Evolutionary conservation across 2,329 filamentous ascomycete species (phyloP), one percentile per base, ranked within the genome.

Genomic region (Verticillium nubilum): DNA sequence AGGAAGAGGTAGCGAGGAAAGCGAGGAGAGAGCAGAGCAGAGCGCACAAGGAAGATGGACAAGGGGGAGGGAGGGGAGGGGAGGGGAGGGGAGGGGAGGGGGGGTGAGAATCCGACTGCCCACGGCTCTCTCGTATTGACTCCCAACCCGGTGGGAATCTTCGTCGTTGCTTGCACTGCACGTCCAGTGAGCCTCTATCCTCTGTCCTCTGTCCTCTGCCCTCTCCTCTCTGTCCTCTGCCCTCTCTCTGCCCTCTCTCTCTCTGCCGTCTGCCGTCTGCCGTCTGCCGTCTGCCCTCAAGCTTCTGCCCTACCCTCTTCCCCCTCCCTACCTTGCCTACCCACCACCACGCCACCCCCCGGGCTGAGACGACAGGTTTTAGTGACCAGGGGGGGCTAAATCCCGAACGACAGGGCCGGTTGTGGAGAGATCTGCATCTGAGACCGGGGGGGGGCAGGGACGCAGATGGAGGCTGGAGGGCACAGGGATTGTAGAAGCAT

Each of bases 351-450:
- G 7, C 10, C 52, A 31, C 54, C 55, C 55, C 50, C 55, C 35
- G 9, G n/a, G 37, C 28, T 57, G 42, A 57, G 27, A 52, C 42
- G 56, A 52, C 17, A 23, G 27, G 23, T 12, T 57, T 19, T 15
- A 50, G n/a, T 52, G 56, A 42, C 42, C 26, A n/a, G 25, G 37
- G 55, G 23, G 27, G 35, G 27, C 5, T 52, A 57, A 57, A 28
- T 52, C 56, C 56, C 56, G 56, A 52, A 52, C 47, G 56, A 52
- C 56, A 57, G 56, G 56, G 56, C 28, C 23, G 28, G 42, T 28
- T 57, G 56, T 57, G 56, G 56, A 52, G 56, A 57, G 56, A 57
- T 57, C 56, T 57, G 56, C 56, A 50, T 42, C 37, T 47, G 26
- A 23, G 56, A 28, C 56, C 37, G n/a, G 55, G 55, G 19, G 52